Evolutionary conservation across 371 early-diverging fungal species (phyloP), one percentile per base, ranked within the genome.

Genomic region (Synchytrium microbalum): DNA sequence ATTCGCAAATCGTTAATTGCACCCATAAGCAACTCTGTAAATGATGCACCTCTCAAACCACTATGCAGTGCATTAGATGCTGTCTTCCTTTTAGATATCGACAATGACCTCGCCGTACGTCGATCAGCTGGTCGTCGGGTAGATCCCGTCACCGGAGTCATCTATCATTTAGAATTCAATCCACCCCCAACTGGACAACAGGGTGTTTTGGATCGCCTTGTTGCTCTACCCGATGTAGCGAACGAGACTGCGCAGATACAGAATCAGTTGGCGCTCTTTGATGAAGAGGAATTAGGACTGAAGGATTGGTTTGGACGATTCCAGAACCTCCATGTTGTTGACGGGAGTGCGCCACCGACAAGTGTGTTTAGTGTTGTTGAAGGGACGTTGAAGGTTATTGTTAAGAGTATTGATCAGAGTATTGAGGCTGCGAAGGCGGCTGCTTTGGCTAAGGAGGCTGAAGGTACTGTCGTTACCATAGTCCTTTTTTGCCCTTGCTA

Each of bases 291-390:
- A 63, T 79, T 76, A 31, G 56, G 55, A 2, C 52, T 83, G 27
- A 74, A 73, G 53, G 80, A 83, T 10, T 83, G 81, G 79, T 78
- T 67, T 62, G 32, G 38, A 1, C 32, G 71, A 53, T 82, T 82
- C 60, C 69, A 72, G 46, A 81, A 77, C 59, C 33, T 81, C 8
- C 59, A 71, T 56, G 75, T 78, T 59, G 46, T 38, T 5, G 46
- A 38, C 14, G 46, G 46, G 5, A 38, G 19, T 38, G 10, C 5
- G 19, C 46, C 19, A 19, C 46, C 46, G 5, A 19, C 46, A 19
- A 19, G 19, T 5, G 46, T 38, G 5, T 38, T 38, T 5, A 5
- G 19, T 5, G 19, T 10, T 38, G 46, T 38, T 38, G 10, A 38
- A 19, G 5, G 10, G 19, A 38, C 46, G 46, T 19, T 38, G 5